These are phyloP conservation scores for Colletotrichum navitas DNA, from an alignment of 2,329 filamentous ascomycete genomes.

Conservation along the genomic window DNA sequence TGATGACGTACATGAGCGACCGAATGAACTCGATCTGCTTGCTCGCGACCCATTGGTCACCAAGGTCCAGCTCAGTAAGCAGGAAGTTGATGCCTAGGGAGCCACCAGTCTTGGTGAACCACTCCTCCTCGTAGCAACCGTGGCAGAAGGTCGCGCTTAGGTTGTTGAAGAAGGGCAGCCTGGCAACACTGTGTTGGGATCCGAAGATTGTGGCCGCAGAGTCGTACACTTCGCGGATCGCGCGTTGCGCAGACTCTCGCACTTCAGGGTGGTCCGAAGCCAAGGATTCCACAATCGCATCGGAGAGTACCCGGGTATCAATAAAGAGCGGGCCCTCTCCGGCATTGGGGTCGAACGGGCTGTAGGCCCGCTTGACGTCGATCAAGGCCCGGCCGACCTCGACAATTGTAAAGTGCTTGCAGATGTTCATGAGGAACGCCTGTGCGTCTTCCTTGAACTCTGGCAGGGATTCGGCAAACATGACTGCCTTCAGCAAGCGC, in stretches of 20 bases:
- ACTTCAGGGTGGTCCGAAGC: conserved; percentile 86
- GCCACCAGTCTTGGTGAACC: conserved; percentile 97
- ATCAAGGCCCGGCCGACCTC: conserved; percentile 90
- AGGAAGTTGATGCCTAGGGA: conserved; percentile 91
- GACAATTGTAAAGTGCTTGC: conserved; percentile 89
- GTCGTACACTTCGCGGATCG: conserved; percentile 83
- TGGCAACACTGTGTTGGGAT: conserved; percentile 75
- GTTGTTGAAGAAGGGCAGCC: conserved; percentile 86
- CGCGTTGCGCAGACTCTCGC: conserved; percentile 83
- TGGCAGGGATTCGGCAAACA: conserved; percentile 85
- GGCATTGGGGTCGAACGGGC: conserved; percentile 84
- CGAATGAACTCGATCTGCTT: conserved; percentile 90
- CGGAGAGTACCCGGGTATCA: conserved; percentile 87
- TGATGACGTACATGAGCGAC: conserved; percentile 96
- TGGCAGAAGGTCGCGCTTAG: conserved; percentile 90
- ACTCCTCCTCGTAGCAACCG: conserved; percentile 96
- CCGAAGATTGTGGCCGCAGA: conserved; percentile 85
- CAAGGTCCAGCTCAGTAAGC: conserved; percentile 85
- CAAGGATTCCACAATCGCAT: conserved; percentile 90
- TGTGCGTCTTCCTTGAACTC: conserved; percentile 84
- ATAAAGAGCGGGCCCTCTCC: conserved; percentile 91
- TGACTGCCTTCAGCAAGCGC: conserved; percentile 88
- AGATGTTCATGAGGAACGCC: conserved; percentile 82
- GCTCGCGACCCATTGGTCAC: conserved; percentile 83
- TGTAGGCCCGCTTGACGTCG: conserved; percentile 80